These are phyloP conservation scores for Penicillium pancosmium DNA, from an alignment of 495 filamentous ascomycete genomes.

Conservation along the genomic window DNA sequence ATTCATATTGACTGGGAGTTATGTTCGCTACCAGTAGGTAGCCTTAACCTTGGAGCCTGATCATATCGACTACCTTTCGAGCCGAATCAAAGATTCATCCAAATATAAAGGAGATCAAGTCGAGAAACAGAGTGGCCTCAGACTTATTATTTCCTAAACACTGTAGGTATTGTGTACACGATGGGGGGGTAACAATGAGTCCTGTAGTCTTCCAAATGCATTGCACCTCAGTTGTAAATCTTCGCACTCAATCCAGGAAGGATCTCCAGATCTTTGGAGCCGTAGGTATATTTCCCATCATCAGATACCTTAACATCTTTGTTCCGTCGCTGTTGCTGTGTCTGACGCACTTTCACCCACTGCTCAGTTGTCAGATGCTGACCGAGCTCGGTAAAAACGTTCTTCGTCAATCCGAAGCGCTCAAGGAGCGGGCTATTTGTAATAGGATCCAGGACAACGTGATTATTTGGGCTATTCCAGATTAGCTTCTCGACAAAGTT, in stretches of 20 bases:
- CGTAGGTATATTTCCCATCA: slow-evolving; percentile 41
- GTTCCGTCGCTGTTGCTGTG: slow-evolving; percentile 46
- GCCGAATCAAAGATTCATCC: too few species aligned
- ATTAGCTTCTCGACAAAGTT: background rate
- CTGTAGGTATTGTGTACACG: too few species aligned
- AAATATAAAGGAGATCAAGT: too few species aligned
- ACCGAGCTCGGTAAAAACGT: slow-evolving; percentile 36
- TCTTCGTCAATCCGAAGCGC: slow-evolving; percentile 41
- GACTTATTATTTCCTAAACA: too few species aligned
- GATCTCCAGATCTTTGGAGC: slow-evolving; percentile 49
- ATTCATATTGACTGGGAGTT: too few species aligned
- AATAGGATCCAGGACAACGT: slow-evolving; percentile 45
- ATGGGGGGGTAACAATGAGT: too few species aligned
- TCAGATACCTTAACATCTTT: slow-evolving; percentile 42
- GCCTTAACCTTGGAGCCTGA: too few species aligned
- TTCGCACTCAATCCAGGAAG: slow-evolving; percentile 48
- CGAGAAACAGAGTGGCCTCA: too few species aligned
- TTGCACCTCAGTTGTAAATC: slow-evolving; percentile 40
- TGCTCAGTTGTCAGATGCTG: slow-evolving; percentile 39
- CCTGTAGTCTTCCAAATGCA: background rate
- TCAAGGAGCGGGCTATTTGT: slow-evolving; percentile 45
- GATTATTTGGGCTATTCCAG: slow-evolving; percentile 33
- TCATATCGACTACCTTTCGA: too few species aligned
- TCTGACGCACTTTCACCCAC: slow-evolving; percentile 41
- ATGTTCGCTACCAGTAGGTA: too few species aligned